Conservation (phyloP, 306 rosid genomes). For the Fragaria nilgerrensis region DNA sequence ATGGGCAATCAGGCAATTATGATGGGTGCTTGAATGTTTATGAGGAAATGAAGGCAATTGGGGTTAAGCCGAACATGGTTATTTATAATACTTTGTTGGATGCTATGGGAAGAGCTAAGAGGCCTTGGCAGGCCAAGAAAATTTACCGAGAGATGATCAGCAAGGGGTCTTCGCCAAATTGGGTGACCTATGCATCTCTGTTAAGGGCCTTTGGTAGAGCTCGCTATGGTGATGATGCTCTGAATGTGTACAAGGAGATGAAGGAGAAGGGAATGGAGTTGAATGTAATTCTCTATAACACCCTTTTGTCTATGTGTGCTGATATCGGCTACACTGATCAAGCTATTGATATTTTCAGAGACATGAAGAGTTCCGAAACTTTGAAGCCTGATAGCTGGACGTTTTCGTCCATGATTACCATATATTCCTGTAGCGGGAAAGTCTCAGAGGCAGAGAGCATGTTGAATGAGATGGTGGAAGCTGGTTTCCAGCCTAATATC, state of each 20-base stretch:
- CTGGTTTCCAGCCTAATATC: conserved; percentile 67
- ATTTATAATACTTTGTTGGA: conserved; percentile 63
- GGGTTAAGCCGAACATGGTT: conserved; percentile 54
- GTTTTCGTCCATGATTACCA: conserved; percentile 76
- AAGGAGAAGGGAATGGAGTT: conserved; percentile 61
- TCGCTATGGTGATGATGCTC: conserved; percentile 63
- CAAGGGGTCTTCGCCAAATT: conserved; percentile 55
- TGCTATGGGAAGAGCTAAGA: conserved; percentile 73
- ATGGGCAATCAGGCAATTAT: conserved; percentile 57
- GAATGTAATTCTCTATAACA: conserved; percentile 58
- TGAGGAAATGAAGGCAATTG: conserved; percentile 80
- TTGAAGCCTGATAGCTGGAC: conserved; percentile 75
- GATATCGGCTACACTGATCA: conserved; percentile 61
- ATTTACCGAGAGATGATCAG: conserved; percentile 68
- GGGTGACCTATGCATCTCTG: conserved; percentile 66
- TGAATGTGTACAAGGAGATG: conserved; percentile 71
- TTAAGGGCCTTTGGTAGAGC: conserved; percentile 64
- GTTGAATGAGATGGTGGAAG: conserved; percentile 72
- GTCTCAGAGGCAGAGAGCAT: conserved; percentile 61
- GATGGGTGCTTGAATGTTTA: conserved; percentile 79
- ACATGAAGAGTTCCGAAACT: conserved; percentile 62
- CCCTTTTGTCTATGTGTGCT: conserved; percentile 76
- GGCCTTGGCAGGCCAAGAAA: conserved; percentile 67
- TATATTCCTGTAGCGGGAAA: conserved; percentile 68
- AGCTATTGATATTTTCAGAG: conserved; percentile 61